Evolutionary conservation across 352 stramenopile genomes (phyloP).

Genomic region (Phytophthora pinifolia): DNA sequence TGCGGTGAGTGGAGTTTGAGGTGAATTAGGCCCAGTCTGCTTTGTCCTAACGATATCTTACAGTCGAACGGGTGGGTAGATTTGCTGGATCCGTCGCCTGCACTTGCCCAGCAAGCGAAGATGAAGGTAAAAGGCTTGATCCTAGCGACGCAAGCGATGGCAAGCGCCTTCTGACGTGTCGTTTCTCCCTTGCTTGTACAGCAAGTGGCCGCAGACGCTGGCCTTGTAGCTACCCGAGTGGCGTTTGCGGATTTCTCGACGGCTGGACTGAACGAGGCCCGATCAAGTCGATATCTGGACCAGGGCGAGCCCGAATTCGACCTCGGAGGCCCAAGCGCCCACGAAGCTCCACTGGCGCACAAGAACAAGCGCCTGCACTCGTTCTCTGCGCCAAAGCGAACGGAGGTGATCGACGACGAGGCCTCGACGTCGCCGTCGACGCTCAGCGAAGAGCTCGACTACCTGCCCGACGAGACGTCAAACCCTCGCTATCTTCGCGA

Average conservation of each 20-base stretch:
- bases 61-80: constrained; percentile 79
- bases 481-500: constrained; percentile 54
- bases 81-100: constrained; percentile 36
- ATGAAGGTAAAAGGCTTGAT: no score
- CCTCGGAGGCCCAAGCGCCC: constrained; percentile 3
- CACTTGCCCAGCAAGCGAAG: constrained; percentile 22
- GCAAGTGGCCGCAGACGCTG: constrained; percentile 11
- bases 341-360: constrained; percentile 15
- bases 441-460: constrained; percentile 42
- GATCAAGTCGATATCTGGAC: constrained; percentile 11
- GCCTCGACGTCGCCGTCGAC: constrained; percentile 37
- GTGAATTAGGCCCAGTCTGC: not conserved
- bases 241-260: constrained; percentile 22
- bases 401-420: constrained; percentile 29
- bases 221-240: constrained; percentile 16
- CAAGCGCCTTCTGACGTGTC: not conserved
- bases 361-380: constrained; percentile 40
- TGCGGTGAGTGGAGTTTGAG: constrained; percentile 38
- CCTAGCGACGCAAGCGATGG: no score
- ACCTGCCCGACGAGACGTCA: constrained; percentile 27
- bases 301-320: constrained; percentile 16
- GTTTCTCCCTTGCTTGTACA: constrained; percentile 2
- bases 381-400: constrained; percentile 44
- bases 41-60: not conserved
- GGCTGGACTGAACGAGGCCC: constrained; percentile 13